Evolutionary conservation across 768 basidiomycete species (phyloP), one percentile per base, ranked within the genome.

Genomic region (Kwoniella pini): DNA sequence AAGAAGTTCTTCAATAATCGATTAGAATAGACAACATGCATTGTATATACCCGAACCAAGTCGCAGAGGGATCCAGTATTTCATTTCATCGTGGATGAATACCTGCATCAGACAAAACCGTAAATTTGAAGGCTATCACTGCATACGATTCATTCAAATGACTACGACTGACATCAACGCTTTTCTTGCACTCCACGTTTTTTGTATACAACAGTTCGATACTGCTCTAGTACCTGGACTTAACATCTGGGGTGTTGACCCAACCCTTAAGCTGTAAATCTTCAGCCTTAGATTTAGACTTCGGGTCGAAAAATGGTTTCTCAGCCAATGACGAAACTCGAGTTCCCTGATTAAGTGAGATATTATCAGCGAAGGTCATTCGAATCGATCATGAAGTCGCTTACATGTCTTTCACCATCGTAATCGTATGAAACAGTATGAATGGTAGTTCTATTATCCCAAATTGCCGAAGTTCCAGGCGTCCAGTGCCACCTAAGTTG

Each of bases 401-500:
- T 50, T 21, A 50, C 48, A 45, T 70, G 68, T 46, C 83, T 78
- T 24, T 67, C 65, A 17, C 72, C 73, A 4, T 60, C 63, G 65
- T 81, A 82, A 60, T 82, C 81, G 63, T 75, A 79, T 0, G 78
- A 77, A 5, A 79, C 80, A 15, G 72, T 69, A 60, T 81, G 80
- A 53, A 75, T 71, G 10, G 68, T 74, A 11, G 64, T 60, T 43
- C 73, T 54, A 63, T 80, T 80, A 68, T 79, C 74, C 79, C 80
- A 80, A 57, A 80, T 76, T 17, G 77, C 77, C 2, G 69, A 60
- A 5, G 68, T 73, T 27, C 71, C 76, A 40, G 72, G 68, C 28
- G 75, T 71, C 80, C 80, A 80, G 38, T 75, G 69, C 76, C 76
- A 79, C 19, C 80, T 70, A 19, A 80, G 70, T 62, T 79, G 77